Base-by-base conservation (phyloP, 2,329 filamentous ascomycete species). In the Thermochaetoides dissita region DNA sequence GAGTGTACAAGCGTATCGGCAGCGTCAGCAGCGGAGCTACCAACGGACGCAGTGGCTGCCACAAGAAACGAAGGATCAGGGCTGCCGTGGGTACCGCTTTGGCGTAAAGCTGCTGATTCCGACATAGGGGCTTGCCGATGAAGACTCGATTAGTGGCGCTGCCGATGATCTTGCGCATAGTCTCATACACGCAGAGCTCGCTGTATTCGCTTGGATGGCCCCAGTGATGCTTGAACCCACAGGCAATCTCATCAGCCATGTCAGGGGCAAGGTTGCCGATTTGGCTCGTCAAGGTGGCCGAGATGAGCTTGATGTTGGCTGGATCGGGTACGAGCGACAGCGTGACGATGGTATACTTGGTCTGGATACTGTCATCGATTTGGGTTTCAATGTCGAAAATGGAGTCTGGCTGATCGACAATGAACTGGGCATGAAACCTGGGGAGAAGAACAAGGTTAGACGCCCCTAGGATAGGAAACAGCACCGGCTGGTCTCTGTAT, bases 121-220 rank as follows among this genome's bases (percentile, higher is more conserved):
- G 54, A 38, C 57, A 59, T 6, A 53, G 38, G 2, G 54, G 52
- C 7, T 47, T 45, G 6, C 59, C 59, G 36, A 61, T 46, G 35
- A 60, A 57, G 42, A 57, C 52, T 38, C 57, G 49, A 49, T 57
- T 59, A n/a, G 56, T 56, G 8, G 53, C 51, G 12, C 46, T 48
- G 30, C 51, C 51, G 40, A 59, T 49, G 40, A 60, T 46, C 31
- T 42, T 49, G 7, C 49, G 46, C 48, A 57, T 45, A 5, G 49
- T 44, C 8, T 54, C 50, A 45, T 55, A 60, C 10, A 56, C 49
- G 32, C 46, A 43, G 2, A 49, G 35, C 10, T 52, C 52, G 3
- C 34, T 38, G 29, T 42, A 53, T 10, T 51, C 49, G 4, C 41
- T 38, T 30, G 48, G 45, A 10, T 31, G 46, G 9, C 55, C 57